A percentile compares a stretch with the other conserved stretches of the same genome.
phyloP scores from a whole-genome alignment of 768 basidiomycete species.

The Rhizopogon salebrosus region DNA sequence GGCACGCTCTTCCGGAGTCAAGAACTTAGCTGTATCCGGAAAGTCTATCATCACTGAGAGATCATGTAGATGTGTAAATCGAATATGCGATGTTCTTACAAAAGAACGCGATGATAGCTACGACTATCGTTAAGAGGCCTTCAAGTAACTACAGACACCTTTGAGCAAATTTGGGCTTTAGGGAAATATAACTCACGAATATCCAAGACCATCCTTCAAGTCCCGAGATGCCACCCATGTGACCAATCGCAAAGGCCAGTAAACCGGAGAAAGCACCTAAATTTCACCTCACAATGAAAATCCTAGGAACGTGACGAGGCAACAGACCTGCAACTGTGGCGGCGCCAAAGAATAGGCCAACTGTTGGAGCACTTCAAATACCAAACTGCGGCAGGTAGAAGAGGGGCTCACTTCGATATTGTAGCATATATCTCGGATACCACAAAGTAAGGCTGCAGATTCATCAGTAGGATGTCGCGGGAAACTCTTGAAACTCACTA shows the following conservation, averaged over 20 bases:
- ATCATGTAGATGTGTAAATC: too few relatives aligned
- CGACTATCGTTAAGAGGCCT: slow-evolving; percentile 52
- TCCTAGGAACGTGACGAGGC: neutral
- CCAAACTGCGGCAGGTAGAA: too few relatives aligned
- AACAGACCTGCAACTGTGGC: slow-evolving; percentile 45
- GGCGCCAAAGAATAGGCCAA: slow-evolving; percentile 57
- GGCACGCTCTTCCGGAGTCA: slow-evolving; percentile 55
- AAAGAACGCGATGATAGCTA: slow-evolving; percentile 47
- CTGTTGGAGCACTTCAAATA: slow-evolving; percentile 2
- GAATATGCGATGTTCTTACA: slow-evolving; percentile 23
- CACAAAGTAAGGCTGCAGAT: slow-evolving; percentile 47
- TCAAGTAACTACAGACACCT: slow-evolving; percentile 45
- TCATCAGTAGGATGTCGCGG: neutral
- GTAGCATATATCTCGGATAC: slow-evolving; percentile 55
- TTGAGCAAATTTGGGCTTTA: neutral
- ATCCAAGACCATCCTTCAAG: slow-evolving; percentile 58
- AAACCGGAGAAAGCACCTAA: slow-evolving; percentile 46
- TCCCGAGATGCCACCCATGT: slow-evolving; percentile 42
- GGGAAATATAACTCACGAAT: slow-evolving; percentile 36
- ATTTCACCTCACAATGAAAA: neutral
- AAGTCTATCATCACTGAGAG: slow-evolving; percentile 55
- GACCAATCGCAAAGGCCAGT: slow-evolving; percentile 46
- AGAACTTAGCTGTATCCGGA: slow-evolving; percentile 50
- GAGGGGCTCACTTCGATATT: slow-evolving; percentile 29
- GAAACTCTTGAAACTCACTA: slow-evolving; percentile 35